phyloP scores from a whole-genome alignment of 306 rosid genomes.

The Gastrolobium villosum region DNA sequence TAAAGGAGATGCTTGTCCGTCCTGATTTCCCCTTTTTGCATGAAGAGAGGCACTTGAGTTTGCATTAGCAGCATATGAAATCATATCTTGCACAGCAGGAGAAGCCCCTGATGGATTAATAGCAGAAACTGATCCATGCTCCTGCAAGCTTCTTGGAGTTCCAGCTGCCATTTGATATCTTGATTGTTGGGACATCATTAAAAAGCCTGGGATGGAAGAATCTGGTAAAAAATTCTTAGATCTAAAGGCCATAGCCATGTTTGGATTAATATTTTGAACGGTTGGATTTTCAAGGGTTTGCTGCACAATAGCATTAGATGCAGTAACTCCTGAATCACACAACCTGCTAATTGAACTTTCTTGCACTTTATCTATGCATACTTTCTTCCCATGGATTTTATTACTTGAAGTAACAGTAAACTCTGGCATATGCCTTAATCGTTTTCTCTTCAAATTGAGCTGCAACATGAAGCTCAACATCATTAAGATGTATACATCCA shows the following conservation, averaged over 20 bases:
- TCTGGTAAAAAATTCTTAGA: constrained; percentile 70
- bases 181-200: constrained; percentile 63
- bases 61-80: constrained; percentile 69
- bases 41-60: constrained; percentile 64
- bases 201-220: constrained; percentile 70
- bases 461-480: constrained; percentile 58
- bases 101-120: constrained; percentile 66
- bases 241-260: constrained; percentile 65
- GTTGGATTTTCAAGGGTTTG: constrained; percentile 70
- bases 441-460: constrained; percentile 81
- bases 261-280: constrained; percentile 63
- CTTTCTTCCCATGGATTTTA: constrained; percentile 80
- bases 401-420: constrained; percentile 71
- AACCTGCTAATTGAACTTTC: constrained; percentile 68
- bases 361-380: constrained; percentile 81
- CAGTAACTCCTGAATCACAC: constrained; percentile 70
- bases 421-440: constrained; percentile 83
- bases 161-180: constrained; percentile 78
- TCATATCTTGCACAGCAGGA: constrained; percentile 76
- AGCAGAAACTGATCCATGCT: constrained; percentile 68
- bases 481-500: constrained; percentile 47
- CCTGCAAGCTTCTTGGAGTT: constrained; percentile 76
- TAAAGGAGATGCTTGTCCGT: constrained; percentile 80
- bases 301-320: constrained; percentile 64
- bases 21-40: constrained; percentile 82